A percentile compares a stretch with the other conserved stretches of the same genome.
phyloP scores from a whole-genome alignment of 495 filamentous ascomycete genomes.

The Staphylotrichum tortipilum region DNA sequence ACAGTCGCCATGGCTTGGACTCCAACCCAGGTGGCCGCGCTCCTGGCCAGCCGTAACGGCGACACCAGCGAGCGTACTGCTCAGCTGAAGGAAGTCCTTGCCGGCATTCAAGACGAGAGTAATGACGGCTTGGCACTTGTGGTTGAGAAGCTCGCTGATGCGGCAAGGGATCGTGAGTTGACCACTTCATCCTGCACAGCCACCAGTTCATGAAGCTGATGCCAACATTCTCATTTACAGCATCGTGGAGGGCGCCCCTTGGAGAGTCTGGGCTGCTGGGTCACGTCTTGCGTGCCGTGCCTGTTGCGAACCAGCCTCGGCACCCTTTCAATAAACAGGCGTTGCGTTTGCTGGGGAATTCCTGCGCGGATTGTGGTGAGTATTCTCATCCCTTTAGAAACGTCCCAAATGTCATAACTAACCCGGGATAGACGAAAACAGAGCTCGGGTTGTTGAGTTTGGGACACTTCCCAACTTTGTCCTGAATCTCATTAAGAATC shows the following conservation, averaged over 20 bases:
- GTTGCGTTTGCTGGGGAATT: constrained; percentile 66
- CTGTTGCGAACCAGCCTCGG: constrained; percentile 28
- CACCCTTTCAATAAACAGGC: constrained; percentile 40
- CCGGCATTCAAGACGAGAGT: constrained; percentile 23
- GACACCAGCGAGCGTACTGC: constrained; percentile 10
- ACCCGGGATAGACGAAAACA: constrained; percentile 55
- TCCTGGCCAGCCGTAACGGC: not conserved
- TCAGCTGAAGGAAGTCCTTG: constrained; percentile 21
- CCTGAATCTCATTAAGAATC: constrained; percentile 40
- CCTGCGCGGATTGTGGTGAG: constrained; percentile 71
- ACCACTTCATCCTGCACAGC: not conserved
- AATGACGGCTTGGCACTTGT: constrained; percentile 36
- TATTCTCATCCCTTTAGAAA: not conserved
- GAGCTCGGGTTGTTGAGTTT: constrained; percentile 53
- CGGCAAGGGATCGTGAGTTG: constrained; percentile 57
- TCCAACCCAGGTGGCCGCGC: not conserved
- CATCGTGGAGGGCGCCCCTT: constrained; percentile 51
- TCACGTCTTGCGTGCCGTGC: constrained; percentile 53
- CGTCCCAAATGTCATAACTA: not conserved
- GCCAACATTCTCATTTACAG: not conserved
- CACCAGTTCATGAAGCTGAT: not conserved
- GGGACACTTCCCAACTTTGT: constrained; percentile 51
- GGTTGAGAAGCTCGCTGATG: constrained; percentile 54
- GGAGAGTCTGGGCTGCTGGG: constrained; percentile 60
- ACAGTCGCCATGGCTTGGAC: not conserved